Percentiles rank a stretch among this genome's conserved stretches.
phyloP scores from a whole-genome alignment of 2,329 filamentous ascomycete genomes.

The Talaromyces sp. region DNA sequence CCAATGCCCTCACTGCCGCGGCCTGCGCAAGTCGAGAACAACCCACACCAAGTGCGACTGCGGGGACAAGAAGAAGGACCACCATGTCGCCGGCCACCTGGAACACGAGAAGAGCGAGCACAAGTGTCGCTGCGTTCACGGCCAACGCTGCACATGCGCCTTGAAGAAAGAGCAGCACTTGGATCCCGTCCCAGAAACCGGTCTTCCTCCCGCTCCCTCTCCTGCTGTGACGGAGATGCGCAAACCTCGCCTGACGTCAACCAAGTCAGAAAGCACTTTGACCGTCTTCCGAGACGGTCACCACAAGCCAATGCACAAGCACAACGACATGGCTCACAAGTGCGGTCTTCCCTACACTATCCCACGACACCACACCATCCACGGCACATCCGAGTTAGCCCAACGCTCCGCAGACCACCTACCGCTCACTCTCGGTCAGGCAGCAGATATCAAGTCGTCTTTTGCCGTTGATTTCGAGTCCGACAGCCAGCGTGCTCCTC shows the following conservation, averaged over 20 bases:
- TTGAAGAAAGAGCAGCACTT: slow-evolving; percentile 53
- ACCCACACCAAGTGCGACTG: slow-evolving; percentile 97
- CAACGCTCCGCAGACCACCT: slow-evolving; percentile 51
- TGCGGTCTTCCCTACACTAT: slow-evolving; percentile 60
- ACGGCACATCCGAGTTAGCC: slow-evolving; percentile 41
- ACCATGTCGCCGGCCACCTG: slow-evolving; percentile 21
- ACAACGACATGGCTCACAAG: slow-evolving; percentile 60
- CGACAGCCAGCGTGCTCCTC: slow-evolving; percentile 24
- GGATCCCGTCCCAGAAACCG: slow-evolving; percentile 46
- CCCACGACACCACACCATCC: slow-evolving; percentile 49
- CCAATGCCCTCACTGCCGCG: slow-evolving; percentile 95
- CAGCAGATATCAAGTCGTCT: slow-evolving; percentile 24
- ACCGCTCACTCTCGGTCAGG: slow-evolving; percentile 29
- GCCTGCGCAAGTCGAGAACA: slow-evolving; percentile 90
- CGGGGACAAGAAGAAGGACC: slow-evolving; percentile 74
- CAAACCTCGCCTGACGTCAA: slow-evolving; percentile 53
- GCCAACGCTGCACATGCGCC: slow-evolving; percentile 57
- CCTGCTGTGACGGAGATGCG: slow-evolving; percentile 40
- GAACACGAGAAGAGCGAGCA: slow-evolving; percentile 29
- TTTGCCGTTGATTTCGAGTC: slow-evolving; percentile 24
- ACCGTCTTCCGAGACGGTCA: slow-evolving; percentile 60
- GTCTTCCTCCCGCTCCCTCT: slow-evolving; percentile 36
- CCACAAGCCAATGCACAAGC: slow-evolving; percentile 60
- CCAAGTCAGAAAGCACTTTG: slow-evolving; percentile 55
- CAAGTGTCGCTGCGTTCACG: slow-evolving; percentile 50